These are phyloP conservation scores for Chenopodium formosanum DNA, from an alignment of 148 eudicot genomes.

Conservation along the genomic window DNA sequence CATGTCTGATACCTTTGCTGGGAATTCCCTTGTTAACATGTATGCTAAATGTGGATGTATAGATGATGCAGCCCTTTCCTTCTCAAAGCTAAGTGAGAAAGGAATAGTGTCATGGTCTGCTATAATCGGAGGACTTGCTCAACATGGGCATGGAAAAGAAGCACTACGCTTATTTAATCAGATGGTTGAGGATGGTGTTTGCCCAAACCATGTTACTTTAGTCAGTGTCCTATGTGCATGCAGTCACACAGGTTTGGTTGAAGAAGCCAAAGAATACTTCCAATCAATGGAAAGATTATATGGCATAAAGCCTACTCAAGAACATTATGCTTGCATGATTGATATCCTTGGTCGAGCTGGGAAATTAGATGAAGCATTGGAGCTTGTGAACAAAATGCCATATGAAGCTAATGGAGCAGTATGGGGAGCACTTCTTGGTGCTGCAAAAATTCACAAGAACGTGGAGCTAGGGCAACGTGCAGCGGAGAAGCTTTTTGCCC, in stretches of 20 bases:
- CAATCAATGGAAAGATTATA: conserved; percentile 46
- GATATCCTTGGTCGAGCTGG: conserved; percentile 73
- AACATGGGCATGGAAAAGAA: conserved; percentile 67
- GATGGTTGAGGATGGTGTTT: conserved; percentile 47
- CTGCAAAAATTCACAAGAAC: conserved; percentile 64
- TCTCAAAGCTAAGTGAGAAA: conserved; percentile 47
- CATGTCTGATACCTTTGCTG: conserved; percentile 55
- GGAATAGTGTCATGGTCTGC: conserved; percentile 71
- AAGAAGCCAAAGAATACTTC: conserved; percentile 54
- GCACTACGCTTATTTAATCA: conserved; percentile 53
- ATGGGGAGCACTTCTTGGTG: conserved; percentile 81
- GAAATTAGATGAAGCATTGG: conserved; percentile 48
- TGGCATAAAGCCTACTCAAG: conserved; percentile 54
- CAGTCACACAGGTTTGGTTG: conserved; percentile 65
- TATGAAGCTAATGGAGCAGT: conserved; percentile 59
- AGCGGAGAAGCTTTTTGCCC: conserved; percentile 49
- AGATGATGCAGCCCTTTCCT: conserved; percentile 55
- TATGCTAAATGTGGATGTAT: conserved; percentile 77
- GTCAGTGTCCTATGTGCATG: conserved; percentile 70
- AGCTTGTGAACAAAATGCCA: conserved; percentile 60
- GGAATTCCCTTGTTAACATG: conserved; percentile 75
- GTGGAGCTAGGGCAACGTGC: conserved; percentile 61
- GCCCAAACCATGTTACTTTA: conserved; percentile 69
- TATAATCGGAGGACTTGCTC: conserved; percentile 80
- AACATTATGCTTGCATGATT: conserved; percentile 78